Evolutionary conservation across 768 basidiomycete species (phyloP), one percentile per base, ranked within the genome.

Genomic region (Naganishia antarctica): DNA sequence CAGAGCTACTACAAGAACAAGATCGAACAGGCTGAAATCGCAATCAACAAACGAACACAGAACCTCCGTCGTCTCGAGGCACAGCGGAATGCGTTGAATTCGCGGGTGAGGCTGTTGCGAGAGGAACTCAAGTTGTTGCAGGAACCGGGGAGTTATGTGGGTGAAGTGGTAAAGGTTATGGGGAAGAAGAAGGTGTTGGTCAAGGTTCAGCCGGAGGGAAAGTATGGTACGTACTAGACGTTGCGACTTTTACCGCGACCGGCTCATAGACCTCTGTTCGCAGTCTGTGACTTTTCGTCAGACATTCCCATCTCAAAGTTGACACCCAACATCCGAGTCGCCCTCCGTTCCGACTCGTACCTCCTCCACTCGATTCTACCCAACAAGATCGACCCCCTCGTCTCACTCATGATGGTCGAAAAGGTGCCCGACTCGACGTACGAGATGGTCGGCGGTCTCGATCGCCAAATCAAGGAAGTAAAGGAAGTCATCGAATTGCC

Each of bases 381-480:
- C 0, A 96, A 92, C 82, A 97, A 99, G 80, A 89, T 97, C 71
- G 96, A 97, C 78, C 94, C 96, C 4, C 86, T 98, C 43, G 93
- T 98, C 31, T 96, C 92, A 21, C 85, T 98, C 68, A 98, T 98
- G 96, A 97, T 98, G 93, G 94, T 98, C 12, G 94, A 99, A 80
- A 99, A 99, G 78, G 94, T 98, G 0, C 94, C 94, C 0, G 94
- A 98, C 78, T 91, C 89, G 79, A 98, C 96, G 31, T 99, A 99
- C 80, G 96, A 98, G 79, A 97, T 98, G 93, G 94, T 99, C 66
- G 96, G 96, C 23, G 94, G 94, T 70, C 84, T 98, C 64, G 96
- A 98, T 82, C 90, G 96, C 80, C 88, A 93, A 69, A 93, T 94
- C 73, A 96, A 96, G 81, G 93, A 98, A 74, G 94, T 98, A 80